phyloP scores from a whole-genome alignment of 495 filamentous ascomycete species.

The Neurospora discreta region DNA sequence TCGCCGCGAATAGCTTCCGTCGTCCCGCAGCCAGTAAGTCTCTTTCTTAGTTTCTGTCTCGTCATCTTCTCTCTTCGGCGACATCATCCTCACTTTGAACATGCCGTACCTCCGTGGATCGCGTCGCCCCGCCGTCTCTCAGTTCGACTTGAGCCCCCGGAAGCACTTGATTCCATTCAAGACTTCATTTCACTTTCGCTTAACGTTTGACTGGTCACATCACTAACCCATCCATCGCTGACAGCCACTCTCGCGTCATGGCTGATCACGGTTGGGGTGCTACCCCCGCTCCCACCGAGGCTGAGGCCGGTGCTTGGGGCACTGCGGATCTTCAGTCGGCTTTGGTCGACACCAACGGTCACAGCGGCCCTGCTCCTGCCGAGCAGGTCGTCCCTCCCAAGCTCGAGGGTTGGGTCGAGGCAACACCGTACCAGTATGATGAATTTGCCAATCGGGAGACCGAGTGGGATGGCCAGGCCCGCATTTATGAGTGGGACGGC shows the following conservation, averaged over 20 bases:
- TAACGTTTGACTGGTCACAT: background rate
- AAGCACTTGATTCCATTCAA: background rate
- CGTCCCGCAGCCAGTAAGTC: background rate
- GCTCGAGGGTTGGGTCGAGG: slow-evolving; percentile 41
- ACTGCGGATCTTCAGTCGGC: slow-evolving; percentile 13
- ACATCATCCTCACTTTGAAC: background rate
- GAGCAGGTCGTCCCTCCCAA: slow-evolving; percentile 1
- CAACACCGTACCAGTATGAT: slow-evolving; percentile 43
- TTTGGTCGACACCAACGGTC: background rate
- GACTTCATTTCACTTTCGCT: background rate
- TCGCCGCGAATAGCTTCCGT: background rate
- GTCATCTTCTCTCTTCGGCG: background rate
- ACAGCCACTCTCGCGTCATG: background rate
- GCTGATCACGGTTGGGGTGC: background rate
- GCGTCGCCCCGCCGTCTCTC: background rate
- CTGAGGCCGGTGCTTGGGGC: slow-evolving; percentile 4
- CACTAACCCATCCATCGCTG: background rate
- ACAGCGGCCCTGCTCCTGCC: background rate
- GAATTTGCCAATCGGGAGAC: slow-evolving; percentile 22
- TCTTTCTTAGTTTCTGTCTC: background rate
- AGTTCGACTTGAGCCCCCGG: background rate
- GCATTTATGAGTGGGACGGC: slow-evolving; percentile 73
- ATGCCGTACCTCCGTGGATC: background rate
- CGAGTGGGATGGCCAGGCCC: slow-evolving; percentile 37
- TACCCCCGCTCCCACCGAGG: background rate